Evolutionary conservation across 192 early-diverging fungal genomes (phyloP).

Genomic region (Geosiphon pyriformis): DNA sequence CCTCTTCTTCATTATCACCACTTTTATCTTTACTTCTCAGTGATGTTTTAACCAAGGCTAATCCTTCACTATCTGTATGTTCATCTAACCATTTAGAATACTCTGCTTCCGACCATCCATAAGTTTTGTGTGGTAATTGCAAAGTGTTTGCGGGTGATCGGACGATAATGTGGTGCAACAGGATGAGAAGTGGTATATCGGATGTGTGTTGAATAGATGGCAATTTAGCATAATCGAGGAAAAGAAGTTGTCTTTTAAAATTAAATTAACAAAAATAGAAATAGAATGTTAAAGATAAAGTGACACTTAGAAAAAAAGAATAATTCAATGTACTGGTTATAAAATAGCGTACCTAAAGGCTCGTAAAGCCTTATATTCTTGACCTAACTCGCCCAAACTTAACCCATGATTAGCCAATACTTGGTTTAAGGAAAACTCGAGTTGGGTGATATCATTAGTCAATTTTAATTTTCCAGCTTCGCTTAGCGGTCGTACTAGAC

Average conservation of each 20-base stretch:
- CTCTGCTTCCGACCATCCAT: slow-evolving; percentile 52
- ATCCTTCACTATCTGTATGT: slow-evolving; percentile 44
- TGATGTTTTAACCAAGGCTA: slow-evolving; percentile 29
- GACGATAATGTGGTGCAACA: slow-evolving; percentile 60
- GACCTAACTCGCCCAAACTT: slow-evolving; percentile 55
- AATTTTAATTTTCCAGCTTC: slow-evolving; percentile 63
- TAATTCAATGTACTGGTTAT: too few species aligned
- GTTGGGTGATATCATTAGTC: slow-evolving; percentile 64
- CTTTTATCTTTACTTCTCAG: not conserved
- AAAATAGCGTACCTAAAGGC: slow-evolving; percentile 60
- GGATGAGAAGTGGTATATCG: slow-evolving; percentile 38
- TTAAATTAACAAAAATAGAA: too few species aligned
- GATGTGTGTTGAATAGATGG: slow-evolving; percentile 44
- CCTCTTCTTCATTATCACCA: not conserved
- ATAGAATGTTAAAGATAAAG: too few species aligned
- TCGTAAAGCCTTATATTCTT: slow-evolving; percentile 52
- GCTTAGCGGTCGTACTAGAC: slow-evolving; percentile 52
- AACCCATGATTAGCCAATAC: slow-evolving; percentile 51
- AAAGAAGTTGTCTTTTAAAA: slow-evolving; percentile 50
- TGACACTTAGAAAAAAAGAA: too few species aligned
- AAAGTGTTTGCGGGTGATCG: slow-evolving; percentile 46
- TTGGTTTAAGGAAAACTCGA: slow-evolving; percentile 64
- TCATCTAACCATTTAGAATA: slow-evolving; percentile 68
- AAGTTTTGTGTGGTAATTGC: slow-evolving; percentile 49
- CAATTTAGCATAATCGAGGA: slow-evolving; percentile 55